Base-by-base conservation (phyloP, 306 rosid species). In the Spatholobus suberectus region DNA sequence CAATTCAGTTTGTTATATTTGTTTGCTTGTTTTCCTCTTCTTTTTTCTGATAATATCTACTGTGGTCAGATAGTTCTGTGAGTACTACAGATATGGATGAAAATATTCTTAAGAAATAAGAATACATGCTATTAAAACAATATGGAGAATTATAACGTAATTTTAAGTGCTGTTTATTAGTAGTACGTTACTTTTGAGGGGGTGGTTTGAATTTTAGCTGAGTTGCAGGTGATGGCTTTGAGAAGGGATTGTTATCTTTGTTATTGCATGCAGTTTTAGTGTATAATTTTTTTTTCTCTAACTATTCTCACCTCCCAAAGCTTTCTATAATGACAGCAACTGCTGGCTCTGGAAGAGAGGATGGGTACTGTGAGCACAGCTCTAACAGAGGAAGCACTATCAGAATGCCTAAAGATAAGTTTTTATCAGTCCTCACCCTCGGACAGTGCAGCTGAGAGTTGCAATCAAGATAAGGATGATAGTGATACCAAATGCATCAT, bases 331-430 rank as follows among this genome's bases (percentile, higher is more conserved):
- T 85, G 84, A 83, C 87, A 94, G 99, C 97, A 96, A 90, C 88
- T 96, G 55, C 83, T 96, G 57, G 99, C 97, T 75, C 84, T 96
- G 77, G 99, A 96, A 88, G 99, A 96, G 86, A 92, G 92, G 73
- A 96, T 94, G 97, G 99, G 99, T n/a, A 77, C 83, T 62, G 99
- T 96, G 84, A 94, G 98, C 91, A 94, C 97, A 77, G 97, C 99
- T 80, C 77, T 96, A 71, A 70, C 97, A 21, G 99, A 96, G 89
- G 95, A 94, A 85, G 89, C 87, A 32, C 75, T 94, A 54, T 81
- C 91, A 9, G 87, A 92, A 79, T 92, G 97, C 85, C 80, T 96
- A 11, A 86, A 85, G 83, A 92, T 81, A 87, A 89, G 82, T 88
- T 62, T 77, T 55, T 90, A 89, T 84, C 85, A 87, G 78, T 73